Evolutionary conservation across 2,329 filamentous ascomycete genomes (phyloP).

Genomic region (Fusarium phyllophilum): DNA sequence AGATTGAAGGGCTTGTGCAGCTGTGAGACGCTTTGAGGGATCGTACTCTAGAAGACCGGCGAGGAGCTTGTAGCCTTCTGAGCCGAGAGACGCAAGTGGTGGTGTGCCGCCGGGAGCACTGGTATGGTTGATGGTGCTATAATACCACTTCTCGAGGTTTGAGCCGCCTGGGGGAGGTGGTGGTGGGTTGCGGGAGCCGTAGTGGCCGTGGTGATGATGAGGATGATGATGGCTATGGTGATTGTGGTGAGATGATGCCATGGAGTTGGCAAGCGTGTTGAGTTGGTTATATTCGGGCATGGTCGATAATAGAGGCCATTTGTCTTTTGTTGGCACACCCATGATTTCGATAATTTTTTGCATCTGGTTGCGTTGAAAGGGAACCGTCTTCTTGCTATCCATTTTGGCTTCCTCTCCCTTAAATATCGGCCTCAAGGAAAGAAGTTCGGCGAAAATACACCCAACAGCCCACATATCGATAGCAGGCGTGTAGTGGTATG

Average conservation of each 20-base stretch:
- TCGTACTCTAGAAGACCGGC: constrained; percentile 91
- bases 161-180: constrained; percentile 48
- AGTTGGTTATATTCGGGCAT: constrained; percentile 91
- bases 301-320: constrained; percentile 83
- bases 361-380: constrained; percentile 98
- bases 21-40: constrained; percentile 86
- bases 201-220: constrained; percentile 57
- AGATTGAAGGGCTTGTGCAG: constrained; percentile 87
- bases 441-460: constrained; percentile 95
- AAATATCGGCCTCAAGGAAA: constrained; percentile 92
- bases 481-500: constrained; percentile 94
- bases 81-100: constrained; percentile 69
- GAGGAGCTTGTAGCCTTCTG: constrained; percentile 84
- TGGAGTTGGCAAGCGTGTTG: constrained; percentile 62
- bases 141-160: constrained; percentile 83
- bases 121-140: constrained; percentile 72
- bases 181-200: constrained; percentile 53
- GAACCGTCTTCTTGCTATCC: constrained; percentile 97
- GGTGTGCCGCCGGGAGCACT: constrained; percentile 49
- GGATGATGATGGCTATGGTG: constrained; percentile 55
- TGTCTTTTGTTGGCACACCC: constrained; percentile 87
- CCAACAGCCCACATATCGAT: constrained; percentile 98
- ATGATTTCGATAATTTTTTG: constrained; percentile 98
- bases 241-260: constrained; percentile 55
- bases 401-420: constrained; percentile 99